Percentiles rank a stretch among this genome's conserved stretches.
Conservation (phyloP, 1,139 yeast genomes). For the Wickerhamiella pararugosa region DNA sequence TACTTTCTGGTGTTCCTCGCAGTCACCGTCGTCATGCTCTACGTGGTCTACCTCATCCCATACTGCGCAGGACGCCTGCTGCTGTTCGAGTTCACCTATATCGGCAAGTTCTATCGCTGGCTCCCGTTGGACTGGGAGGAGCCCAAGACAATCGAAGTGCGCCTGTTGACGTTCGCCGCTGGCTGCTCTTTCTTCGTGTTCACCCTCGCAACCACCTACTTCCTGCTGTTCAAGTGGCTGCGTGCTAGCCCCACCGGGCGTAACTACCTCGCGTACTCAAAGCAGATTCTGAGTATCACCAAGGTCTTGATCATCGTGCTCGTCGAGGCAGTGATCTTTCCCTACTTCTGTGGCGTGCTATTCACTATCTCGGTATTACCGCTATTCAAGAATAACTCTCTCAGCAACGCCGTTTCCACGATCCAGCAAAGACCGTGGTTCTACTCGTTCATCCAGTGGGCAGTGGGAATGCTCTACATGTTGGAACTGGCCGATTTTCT, state of each 20-base stretch:
- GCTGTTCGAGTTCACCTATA: not conserved
- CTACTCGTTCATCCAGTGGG: constrained; percentile 40
- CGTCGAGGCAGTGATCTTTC: constrained; percentile 70
- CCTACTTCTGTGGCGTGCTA: constrained; percentile 71
- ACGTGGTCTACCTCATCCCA: constrained; percentile 1
- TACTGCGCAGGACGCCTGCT: not conserved
- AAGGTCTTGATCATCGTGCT: constrained; percentile 66
- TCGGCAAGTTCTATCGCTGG: not conserved
- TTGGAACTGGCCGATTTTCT: constrained; percentile 72
- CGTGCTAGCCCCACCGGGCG: constrained; percentile 2
- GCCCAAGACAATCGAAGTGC: not conserved
- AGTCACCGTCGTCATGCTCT: not conserved
- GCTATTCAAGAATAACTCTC: constrained; percentile 16
- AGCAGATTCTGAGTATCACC: constrained; percentile 37
- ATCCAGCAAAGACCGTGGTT: not conserved
- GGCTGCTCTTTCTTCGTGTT: not conserved
- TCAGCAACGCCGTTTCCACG: not conserved
- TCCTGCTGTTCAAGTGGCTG: not conserved
- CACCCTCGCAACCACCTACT: not conserved
- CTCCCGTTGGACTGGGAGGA: not conserved
- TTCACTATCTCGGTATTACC: constrained; percentile 47
- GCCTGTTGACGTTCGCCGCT: not conserved
- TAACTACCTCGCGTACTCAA: not conserved
- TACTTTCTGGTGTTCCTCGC: not conserved
- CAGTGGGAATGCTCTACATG: constrained; percentile 74